Conservation (phyloP, 768 basidiomycete genomes). For the Ephemerocybe angulata region DNA sequence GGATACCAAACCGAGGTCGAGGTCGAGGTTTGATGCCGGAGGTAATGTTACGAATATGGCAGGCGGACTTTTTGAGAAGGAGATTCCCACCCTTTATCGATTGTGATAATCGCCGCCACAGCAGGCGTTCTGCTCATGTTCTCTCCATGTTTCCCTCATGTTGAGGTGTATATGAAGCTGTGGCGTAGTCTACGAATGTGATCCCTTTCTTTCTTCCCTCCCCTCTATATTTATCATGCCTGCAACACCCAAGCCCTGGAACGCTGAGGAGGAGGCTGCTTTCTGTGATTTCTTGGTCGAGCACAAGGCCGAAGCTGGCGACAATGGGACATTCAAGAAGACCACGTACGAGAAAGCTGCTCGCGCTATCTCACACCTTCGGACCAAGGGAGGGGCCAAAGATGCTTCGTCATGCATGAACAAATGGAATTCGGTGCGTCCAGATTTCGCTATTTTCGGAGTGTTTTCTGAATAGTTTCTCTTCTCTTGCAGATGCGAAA, state of each 20-base stretch:
- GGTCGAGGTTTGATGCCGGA: neutral
- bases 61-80: neutral
- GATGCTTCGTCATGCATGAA: conserved; percentile 8
- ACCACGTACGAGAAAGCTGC: conserved; percentile 14
- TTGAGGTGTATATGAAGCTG: neutral
- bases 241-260: conserved; percentile 6
- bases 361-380: conserved; percentile 1
- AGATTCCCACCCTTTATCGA: neutral
- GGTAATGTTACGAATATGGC: neutral
- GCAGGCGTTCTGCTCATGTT: neutral
- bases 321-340: conserved; percentile 21
- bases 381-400: conserved; percentile 11
- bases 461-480: neutral
- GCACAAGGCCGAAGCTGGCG: conserved; percentile 22
- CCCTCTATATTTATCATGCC: neutral
- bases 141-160: neutral
- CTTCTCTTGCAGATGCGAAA: conserved; percentile 8
- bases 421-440: conserved; percentile 15
- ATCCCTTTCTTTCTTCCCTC: neutral
- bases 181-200: neutral
- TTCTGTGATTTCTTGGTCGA: conserved; percentile 18
- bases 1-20: neutral
- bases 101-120: neutral
- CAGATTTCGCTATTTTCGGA: conserved; percentile 2
- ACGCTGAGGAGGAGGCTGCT: conserved; percentile 12